Evolutionary conservation across 2,329 filamentous ascomycete genomes (phyloP).

Genomic region (Leptographium flavum): DNA sequence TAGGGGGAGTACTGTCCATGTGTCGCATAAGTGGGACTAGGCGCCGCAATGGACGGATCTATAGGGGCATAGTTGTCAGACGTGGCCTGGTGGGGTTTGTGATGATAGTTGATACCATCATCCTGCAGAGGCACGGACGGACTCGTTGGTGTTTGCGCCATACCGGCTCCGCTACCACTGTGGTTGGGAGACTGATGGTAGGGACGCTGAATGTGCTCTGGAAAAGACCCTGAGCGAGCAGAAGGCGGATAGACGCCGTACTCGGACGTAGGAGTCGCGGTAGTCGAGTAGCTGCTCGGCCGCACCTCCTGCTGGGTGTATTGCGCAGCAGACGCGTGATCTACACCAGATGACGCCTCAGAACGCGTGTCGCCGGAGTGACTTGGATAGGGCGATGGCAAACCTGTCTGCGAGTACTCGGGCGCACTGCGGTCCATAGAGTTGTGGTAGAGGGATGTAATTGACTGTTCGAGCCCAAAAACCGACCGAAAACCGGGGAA

Average conservation of each 20-base stretch:
- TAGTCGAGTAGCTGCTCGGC: slow-evolving; percentile 50
- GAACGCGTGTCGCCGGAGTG: slow-evolving; percentile 57
- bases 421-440: slow-evolving; percentile 49
- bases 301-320: slow-evolving; percentile 76
- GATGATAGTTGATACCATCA: slow-evolving; percentile 63
- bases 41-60: slow-evolving; percentile 95
- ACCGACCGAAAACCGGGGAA: not conserved
- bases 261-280: slow-evolving; percentile 76
- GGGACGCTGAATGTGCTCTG: slow-evolving; percentile 73
- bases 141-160: slow-evolving; percentile 97
- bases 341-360: slow-evolving; percentile 76
- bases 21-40: slow-evolving; percentile 66
- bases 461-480: slow-evolving; percentile 7
- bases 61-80: slow-evolving; percentile 97
- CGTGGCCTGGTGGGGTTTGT: slow-evolving; percentile 56
- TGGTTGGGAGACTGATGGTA: slow-evolving; percentile 67
- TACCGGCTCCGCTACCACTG: slow-evolving; percentile 65
- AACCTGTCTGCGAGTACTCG: slow-evolving; percentile 81
- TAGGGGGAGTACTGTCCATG: slow-evolving; percentile 79
- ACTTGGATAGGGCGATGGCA: slow-evolving; percentile 58
- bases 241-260: slow-evolving; percentile 66
- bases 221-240: slow-evolving; percentile 71
- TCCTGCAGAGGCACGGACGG: slow-evolving; percentile 82
- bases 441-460: slow-evolving; percentile 10
- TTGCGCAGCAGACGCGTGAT: slow-evolving; percentile 86